Conservation (phyloP, 179 eudicot genomes). For the Sideroxylon spinosum region DNA sequence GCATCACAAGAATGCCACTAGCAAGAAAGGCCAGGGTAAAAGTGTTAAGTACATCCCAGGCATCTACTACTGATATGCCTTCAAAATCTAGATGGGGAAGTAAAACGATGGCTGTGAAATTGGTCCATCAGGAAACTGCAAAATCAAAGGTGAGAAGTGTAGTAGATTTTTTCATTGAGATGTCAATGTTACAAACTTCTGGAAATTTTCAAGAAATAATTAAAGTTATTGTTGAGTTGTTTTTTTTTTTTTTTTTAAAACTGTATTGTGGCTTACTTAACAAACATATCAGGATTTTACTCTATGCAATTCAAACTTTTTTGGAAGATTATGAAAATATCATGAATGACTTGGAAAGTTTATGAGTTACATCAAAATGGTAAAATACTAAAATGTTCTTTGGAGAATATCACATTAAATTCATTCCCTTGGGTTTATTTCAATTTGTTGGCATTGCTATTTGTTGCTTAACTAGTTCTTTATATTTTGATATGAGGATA, state of each 20-base stretch:
- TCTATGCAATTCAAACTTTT: background rate
- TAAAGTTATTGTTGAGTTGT: background rate
- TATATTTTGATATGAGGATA: background rate
- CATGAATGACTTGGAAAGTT: background rate
- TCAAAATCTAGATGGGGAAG: conserved; percentile 14
- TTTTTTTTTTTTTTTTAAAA: too few species aligned
- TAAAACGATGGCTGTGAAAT: conserved; percentile 6
- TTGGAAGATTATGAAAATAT: background rate
- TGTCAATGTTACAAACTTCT: background rate
- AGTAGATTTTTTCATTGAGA: background rate
- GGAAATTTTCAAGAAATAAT: background rate
- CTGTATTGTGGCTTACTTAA: background rate
- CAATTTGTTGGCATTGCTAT: background rate
- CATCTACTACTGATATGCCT: conserved; percentile 11
- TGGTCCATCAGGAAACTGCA: conserved; percentile 20
- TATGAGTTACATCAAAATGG: background rate
- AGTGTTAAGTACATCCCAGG: conserved; percentile 18
- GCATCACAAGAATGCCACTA: conserved; percentile 14
- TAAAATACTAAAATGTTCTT: background rate
- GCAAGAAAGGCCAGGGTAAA: conserved; percentile 17
- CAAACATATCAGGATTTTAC: background rate
- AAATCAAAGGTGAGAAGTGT: conserved; percentile 43
- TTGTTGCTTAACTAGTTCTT: background rate
- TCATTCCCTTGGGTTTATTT: background rate
- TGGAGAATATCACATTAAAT: background rate